Conservation (phyloP, 441 rosid genomes). For the Breynia disticha region DNA sequence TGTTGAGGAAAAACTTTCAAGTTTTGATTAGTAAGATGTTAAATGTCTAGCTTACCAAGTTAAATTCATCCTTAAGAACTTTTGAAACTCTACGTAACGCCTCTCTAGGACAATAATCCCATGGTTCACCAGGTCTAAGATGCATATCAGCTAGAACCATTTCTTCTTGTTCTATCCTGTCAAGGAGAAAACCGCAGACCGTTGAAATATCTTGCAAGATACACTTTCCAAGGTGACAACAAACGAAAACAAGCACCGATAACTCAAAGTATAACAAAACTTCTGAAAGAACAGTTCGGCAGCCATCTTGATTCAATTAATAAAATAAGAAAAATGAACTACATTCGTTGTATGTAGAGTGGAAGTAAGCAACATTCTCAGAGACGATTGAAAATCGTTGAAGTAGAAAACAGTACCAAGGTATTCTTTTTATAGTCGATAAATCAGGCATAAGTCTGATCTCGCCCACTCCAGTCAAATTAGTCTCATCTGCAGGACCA, state of each 20-base stretch:
- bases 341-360: too few species aligned
- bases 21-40: constrained; percentile 5
- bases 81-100: constrained; percentile 60
- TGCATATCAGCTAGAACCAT: constrained; percentile 97
- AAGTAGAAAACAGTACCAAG: constrained; percentile 46
- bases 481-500: constrained; percentile 66
- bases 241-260: neutral
- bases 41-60: constrained; percentile 45
- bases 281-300: too few species aligned
- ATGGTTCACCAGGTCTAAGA: constrained; percentile 69
- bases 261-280: too few species aligned
- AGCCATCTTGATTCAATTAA: too few species aligned
- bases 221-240: neutral
- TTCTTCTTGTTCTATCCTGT: constrained; percentile 67
- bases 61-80: constrained; percentile 71
- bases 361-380: too few species aligned
- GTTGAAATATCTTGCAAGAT: neutral
- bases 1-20: constrained; percentile 1
- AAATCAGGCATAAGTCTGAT: constrained; percentile 82
- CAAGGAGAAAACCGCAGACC: constrained; percentile 6
- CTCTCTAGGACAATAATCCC: constrained; percentile 96
- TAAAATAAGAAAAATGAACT: too few species aligned
- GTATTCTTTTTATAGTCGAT: constrained; percentile 53
- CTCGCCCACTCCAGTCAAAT: constrained; percentile 74
- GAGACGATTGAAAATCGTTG: too few species aligned